A percentile compares a stretch with the other conserved stretches of the same genome.
Evolutionary conservation across 2,329 filamentous ascomycete species (phyloP).

Genomic region (Ceratocystis alfenasii): DNA sequence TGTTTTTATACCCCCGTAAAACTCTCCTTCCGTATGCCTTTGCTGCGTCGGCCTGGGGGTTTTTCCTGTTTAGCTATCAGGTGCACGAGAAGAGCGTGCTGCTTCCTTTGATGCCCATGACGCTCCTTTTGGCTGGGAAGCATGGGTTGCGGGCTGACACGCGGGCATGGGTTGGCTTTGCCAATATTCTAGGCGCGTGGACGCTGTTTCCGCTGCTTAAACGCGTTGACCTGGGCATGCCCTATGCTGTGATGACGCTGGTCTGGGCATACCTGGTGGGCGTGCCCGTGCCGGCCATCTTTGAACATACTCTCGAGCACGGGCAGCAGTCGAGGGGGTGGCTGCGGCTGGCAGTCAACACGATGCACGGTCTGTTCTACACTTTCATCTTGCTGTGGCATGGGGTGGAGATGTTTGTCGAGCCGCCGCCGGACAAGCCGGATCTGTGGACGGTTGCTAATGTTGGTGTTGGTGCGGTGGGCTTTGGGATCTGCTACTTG

Average conservation of each 20-base stretch:
- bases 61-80: slow-evolving; percentile 95
- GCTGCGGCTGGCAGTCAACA: slow-evolving; percentile 38
- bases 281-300: slow-evolving; percentile 61
- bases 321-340: slow-evolving; percentile 17
- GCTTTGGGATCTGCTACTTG: slow-evolving; percentile 76
- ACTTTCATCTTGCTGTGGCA: slow-evolving; percentile 71
- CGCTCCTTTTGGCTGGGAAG: slow-evolving; percentile 65
- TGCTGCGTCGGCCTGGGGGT: slow-evolving; percentile 81
- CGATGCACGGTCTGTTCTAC: slow-evolving; percentile 69
- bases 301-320: slow-evolving; percentile 28
- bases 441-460: slow-evolving; percentile 93
- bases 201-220: slow-evolving; percentile 86
- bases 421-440: slow-evolving; percentile 63
- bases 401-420: slow-evolving; percentile 54
- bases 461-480: slow-evolving; percentile 70
- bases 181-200: slow-evolving; percentile 79
- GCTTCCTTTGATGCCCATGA: slow-evolving; percentile 87
- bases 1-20: slow-evolving; percentile 68
- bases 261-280: slow-evolving; percentile 89
- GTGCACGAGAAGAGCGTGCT: slow-evolving; percentile 97
- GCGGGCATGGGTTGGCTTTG: slow-evolving; percentile 89
- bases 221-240: slow-evolving; percentile 70
- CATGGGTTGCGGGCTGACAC: slow-evolving; percentile 64
- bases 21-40: slow-evolving; percentile 68
- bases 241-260: slow-evolving; percentile 72